Evolutionary conservation across 1,139 yeast genomes (phyloP).

Genomic region (Pneumocystis wakefieldiae): DNA sequence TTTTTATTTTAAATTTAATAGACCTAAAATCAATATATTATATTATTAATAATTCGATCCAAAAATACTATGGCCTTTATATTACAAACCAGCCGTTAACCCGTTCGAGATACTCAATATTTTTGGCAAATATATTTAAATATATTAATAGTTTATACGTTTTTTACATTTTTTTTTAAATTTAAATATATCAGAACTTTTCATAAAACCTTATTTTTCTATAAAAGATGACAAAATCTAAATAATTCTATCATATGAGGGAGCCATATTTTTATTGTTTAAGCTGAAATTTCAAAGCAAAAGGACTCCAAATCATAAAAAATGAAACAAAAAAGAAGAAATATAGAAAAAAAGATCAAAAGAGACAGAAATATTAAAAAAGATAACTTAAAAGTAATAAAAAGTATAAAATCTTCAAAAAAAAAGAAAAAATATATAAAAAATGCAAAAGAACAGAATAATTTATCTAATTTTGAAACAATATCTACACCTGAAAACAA

Average conservation of each 20-base stretch:
- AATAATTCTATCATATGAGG: too few species aligned
- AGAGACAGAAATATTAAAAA: background rate
- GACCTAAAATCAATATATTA: background rate
- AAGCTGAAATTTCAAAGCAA: too few species aligned
- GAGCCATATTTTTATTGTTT: too few species aligned
- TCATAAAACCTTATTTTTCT: too few species aligned
- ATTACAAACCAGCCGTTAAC: too few species aligned
- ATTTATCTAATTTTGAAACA: background rate
- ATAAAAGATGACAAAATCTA: too few species aligned
- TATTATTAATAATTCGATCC: background rate
- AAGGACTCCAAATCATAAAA: background rate
- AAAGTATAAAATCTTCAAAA: background rate
- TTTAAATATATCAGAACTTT: too few species aligned
- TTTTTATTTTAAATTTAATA: constrained; percentile 32
- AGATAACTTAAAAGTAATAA: background rate
- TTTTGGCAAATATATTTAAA: too few species aligned
- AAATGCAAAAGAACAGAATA: background rate
- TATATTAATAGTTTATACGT: too few species aligned
- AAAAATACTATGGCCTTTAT: too few species aligned
- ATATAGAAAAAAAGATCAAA: background rate
- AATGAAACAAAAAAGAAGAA: background rate
- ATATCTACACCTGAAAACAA: background rate
- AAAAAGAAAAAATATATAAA: background rate
- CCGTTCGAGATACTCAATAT: too few species aligned
- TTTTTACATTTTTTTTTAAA: too few species aligned